Evolutionary conservation across 1,284 basidiomycete genomes (phyloP).

Genomic region (Naganishia sp.): DNA sequence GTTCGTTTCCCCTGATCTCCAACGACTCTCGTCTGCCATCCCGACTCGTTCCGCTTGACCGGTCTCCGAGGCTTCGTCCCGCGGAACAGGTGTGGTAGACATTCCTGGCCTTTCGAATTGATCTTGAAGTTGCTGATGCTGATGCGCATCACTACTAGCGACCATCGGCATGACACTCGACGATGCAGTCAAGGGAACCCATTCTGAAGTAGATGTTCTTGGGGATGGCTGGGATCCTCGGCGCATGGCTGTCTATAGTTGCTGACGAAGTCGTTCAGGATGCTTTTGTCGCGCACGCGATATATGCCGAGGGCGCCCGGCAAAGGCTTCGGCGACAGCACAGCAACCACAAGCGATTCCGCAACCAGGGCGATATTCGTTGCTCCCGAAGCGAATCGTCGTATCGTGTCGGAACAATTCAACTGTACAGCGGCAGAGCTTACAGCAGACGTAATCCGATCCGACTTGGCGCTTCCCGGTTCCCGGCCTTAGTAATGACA

Average conservation of each 20-base stretch:
- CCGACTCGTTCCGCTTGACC: not conserved
- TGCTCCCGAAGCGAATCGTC: too few species aligned
- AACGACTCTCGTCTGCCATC: not conserved
- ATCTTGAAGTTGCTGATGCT: constrained; percentile 3
- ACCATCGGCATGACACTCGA: constrained; percentile 10
- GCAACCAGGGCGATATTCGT: too few species aligned
- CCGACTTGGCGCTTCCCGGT: too few species aligned
- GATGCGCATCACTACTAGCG: constrained; percentile 6
- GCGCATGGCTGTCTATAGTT: constrained; percentile 1
- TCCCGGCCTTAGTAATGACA: too few species aligned
- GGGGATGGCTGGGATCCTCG: constrained; percentile 19
- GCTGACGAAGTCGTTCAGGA: not conserved
- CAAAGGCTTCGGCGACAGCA: not conserved
- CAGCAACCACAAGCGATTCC: not conserved
- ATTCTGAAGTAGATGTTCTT: constrained; percentile 19
- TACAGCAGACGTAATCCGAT: too few species aligned
- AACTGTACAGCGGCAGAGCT: too few species aligned
- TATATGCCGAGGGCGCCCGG: not conserved
- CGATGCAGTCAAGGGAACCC: constrained; percentile 19
- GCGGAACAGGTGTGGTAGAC: not conserved
- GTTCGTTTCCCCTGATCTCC: not conserved
- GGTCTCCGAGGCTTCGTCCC: not conserved
- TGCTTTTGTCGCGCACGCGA: too few species aligned
- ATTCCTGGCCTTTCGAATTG: constrained; percentile 4
- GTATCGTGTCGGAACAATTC: too few species aligned